Evolutionary conservation across 192 early-diverging fungal species (phyloP), one percentile per base, ranked within the genome.

Genomic region (Funneliformis geosporum): DNA sequence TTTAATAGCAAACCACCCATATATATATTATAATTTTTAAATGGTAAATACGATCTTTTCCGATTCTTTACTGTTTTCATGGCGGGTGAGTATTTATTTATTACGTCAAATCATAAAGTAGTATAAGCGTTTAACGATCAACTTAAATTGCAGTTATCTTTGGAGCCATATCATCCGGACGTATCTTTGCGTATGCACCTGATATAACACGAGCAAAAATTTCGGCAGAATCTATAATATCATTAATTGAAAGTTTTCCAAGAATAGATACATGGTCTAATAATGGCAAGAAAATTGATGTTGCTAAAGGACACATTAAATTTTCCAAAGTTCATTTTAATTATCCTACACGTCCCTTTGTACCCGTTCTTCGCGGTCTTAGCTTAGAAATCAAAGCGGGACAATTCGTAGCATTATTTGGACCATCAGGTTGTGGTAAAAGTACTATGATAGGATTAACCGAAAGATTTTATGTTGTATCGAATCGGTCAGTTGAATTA

Each of bases 341-440:
- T 11, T 94, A 94, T 82, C 93, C 91, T 6, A 83, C 89, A 8
- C 87, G 91, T 23, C 79, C 87, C 1, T 85, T 91, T 60, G 87
- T 91, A 60, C 84, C 86, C 1, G 89, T 94, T 73, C 82, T 93
- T 42, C 78, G 87, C 8, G 82, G 85, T 62, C 83, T 92, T 33
- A 80, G 80, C 61, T 83, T 94, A 38, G 74, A 86, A 33, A 84
- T 93, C 38, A 77, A 84, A 38, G 73, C 89, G 28, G 93, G 93
- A 27, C 82, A 87, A 79, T 94, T 92, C n/a, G 89, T 93, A 43
- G 94, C 94, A 14, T 82, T 96, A 25, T 93, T 96, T 14, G 94
- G 94, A 2, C 81, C 88, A 50, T 94, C 92, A 25, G 94, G 94
- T 5, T 90, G 86, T 73, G 84, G 86, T 78, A 94, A 94, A 81